Percentiles rank a stretch among this genome's conserved stretches.
phyloP scores from a whole-genome alignment of 2,329 filamentous ascomycete species.

The Talaromyces marneffei region DNA sequence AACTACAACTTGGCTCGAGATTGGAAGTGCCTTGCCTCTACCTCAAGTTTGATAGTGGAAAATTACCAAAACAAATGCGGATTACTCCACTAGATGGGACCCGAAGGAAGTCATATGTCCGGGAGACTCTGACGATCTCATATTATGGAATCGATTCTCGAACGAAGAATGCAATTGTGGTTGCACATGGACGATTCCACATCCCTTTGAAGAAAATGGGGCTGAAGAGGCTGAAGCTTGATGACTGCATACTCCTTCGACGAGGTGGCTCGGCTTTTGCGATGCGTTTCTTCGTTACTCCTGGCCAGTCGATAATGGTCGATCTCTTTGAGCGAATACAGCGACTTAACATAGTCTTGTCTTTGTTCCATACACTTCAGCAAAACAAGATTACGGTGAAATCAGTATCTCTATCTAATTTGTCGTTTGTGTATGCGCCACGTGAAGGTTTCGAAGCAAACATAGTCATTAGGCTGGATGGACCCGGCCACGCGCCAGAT shows the following conservation, averaged over 20 bases:
- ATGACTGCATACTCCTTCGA: constrained; percentile 30
- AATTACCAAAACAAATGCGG: constrained; percentile 27
- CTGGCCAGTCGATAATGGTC: constrained; percentile 32
- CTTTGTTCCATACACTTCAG: constrained; percentile 30
- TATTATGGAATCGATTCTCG: constrained; percentile 35
- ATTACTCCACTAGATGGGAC: constrained; percentile 24
- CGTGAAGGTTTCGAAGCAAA: constrained; percentile 25
- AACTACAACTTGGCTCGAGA: constrained; percentile 26
- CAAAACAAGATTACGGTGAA: constrained; percentile 27
- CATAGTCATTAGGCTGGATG: constrained; percentile 28
- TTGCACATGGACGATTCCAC: constrained; percentile 32
- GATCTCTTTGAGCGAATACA: constrained; percentile 34
- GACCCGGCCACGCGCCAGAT: constrained; percentile 16
- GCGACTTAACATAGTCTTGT: constrained; percentile 33
- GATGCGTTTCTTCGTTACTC: constrained; percentile 32
- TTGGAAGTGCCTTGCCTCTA: constrained; percentile 32
- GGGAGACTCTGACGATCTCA: constrained; percentile 32
- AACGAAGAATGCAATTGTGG: constrained; percentile 28
- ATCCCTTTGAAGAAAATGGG: constrained; percentile 23
- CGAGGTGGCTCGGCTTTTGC: constrained; percentile 31
- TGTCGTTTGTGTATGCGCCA: constrained; percentile 32
- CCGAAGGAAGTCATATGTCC: constrained; percentile 26
- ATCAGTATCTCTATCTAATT: constrained; percentile 31
- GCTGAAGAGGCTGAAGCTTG: constrained; percentile 23
- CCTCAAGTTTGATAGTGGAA: constrained; percentile 28